Base-by-base conservation (phyloP, 805 yeast genomes). In the Zygoascus ofunaensis region DNA sequence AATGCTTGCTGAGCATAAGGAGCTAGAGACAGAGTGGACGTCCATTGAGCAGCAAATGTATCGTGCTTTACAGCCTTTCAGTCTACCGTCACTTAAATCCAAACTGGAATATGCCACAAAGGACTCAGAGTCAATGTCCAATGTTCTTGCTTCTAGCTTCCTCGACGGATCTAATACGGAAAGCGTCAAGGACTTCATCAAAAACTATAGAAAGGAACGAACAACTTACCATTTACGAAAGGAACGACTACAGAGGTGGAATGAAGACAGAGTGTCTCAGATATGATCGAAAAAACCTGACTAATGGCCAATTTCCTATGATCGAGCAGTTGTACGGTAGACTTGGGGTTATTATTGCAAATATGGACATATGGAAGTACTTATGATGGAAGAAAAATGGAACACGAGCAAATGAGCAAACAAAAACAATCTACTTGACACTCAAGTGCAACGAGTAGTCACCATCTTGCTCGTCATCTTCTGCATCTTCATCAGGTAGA, bases 161-260 rank as follows among this genome's bases (percentile, higher is more conserved):
- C 42, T 61, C 12, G 54, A 52, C 17, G 43, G 48, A 4, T 50
- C 44, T 43, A 47, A 54, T 37, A 26, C 37, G 40, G 55, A 62
- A 21, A 58, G 54, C 14, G 67, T 65, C n/a, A 49, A 47, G 3
- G 66, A 58, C 10, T 73, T 77, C 52, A 59, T 78, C 12, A 51
- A 55, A 14, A 56, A 58, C n/a, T 78, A 73, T 55, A 57, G 64
- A 39, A 49, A 49, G 2, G 66, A 64, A 34, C 61, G 80, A 39
- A 63, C 64, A 18, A 49, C 60, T 23, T 76, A 64, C 53, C 74
- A 77, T 55, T 37, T 69, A 37, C 58, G 70, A 33, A 65, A 64
- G 41, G 79, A 75, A 53, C 68, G 74, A 52, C 53, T 73, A 39
- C 64, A 64, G 33, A 65, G 80, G 22, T 65, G 79, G 66, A 56